Base-by-base conservation (phyloP, 2,329 filamentous ascomycete genomes). In the Colletotrichum sp. region DNA sequence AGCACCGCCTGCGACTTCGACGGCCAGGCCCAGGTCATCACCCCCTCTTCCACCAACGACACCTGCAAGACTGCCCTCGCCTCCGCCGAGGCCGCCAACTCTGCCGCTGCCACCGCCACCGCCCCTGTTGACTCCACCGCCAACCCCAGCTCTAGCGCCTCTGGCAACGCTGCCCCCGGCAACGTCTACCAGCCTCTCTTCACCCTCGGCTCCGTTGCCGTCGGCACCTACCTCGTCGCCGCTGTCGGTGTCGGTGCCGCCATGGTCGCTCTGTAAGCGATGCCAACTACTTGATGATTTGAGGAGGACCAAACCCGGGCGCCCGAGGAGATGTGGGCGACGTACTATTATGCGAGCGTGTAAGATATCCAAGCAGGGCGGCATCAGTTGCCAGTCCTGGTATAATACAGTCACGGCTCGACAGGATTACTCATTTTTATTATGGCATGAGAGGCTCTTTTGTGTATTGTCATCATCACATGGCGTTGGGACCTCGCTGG, bases 1-100 rank as follows among this genome's bases (percentile, higher is more conserved):
- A 82, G 86, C 30, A 86, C 86, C 71, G 93, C 95, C 36, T 98
- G 95, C 83, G 88, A 92, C 87, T 96, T 96, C 85, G 87, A 90
- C 74, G 93, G 94, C 80, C 87, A 92, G 80, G 95, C 93, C 65
- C 86, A 87, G 74, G 86, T 90, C 71, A 89, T 90, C 84, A 83
- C 87, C 75, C 81, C 87, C 67, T 83, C 88, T 64, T 81, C 85
- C 63, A 86, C 87, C 39, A 85, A 89, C 16, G 85, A 86, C 32
- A 84, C 83, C 72, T 96, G 95, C 89, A 83, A 85, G 68, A 80
- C 84, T 64, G 87, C 93, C 72, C 86, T 97, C 74, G 85, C 87
- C 39, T 89, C 92, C 78, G 95, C 94, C 74, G 93, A 92, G 80
- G 86, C 90, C 36, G 88, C 88, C 75, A 90, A 89, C 83, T 83